Percentiles rank a stretch among this genome's conserved stretches.
phyloP scores from a whole-genome alignment of 192 early-diverging fungal species.

The Cetraspora pellucida region DNA sequence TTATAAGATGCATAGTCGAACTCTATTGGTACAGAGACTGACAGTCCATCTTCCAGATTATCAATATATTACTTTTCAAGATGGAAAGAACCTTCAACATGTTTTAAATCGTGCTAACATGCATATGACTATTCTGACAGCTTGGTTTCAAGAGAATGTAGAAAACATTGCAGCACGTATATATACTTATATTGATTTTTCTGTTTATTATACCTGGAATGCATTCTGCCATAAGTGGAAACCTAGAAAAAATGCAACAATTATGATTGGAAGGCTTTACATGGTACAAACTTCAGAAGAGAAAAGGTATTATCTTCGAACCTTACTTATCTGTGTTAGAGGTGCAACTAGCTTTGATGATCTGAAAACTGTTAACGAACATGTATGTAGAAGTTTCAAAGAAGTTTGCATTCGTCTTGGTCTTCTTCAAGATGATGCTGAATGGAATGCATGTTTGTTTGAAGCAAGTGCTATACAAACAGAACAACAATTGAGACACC shows the following conservation, averaged over 20 bases:
- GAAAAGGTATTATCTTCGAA: not conserved
- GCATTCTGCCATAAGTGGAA: constrained; percentile 3
- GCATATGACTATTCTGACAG: not conserved
- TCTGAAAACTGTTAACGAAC: too few species aligned
- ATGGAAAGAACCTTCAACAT: not conserved
- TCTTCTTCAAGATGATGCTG: too few species aligned
- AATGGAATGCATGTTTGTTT: too few species aligned
- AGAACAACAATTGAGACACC: too few species aligned
- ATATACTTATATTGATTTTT: constrained; percentile 23
- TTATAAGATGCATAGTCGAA: constrained; percentile 33
- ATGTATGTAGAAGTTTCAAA: too few species aligned
- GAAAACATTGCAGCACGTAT: not conserved
- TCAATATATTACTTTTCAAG: not conserved
- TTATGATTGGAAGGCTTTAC: not conserved
- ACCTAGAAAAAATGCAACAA: not conserved
- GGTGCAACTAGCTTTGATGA: too few species aligned
- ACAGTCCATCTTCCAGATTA: constrained; percentile 26
- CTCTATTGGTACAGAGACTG: constrained; percentile 24
- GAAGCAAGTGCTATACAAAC: too few species aligned
- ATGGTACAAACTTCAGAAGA: not conserved
- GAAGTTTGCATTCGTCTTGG: too few species aligned
- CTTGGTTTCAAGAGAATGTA: constrained; percentile 18
- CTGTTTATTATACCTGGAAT: constrained; percentile 11
- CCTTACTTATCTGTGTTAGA: too few species aligned
- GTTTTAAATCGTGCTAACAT: not conserved